These are phyloP conservation scores for Periconia sp. DNA, from an alignment of 2,329 filamentous ascomycete species.

Conservation along the genomic window DNA sequence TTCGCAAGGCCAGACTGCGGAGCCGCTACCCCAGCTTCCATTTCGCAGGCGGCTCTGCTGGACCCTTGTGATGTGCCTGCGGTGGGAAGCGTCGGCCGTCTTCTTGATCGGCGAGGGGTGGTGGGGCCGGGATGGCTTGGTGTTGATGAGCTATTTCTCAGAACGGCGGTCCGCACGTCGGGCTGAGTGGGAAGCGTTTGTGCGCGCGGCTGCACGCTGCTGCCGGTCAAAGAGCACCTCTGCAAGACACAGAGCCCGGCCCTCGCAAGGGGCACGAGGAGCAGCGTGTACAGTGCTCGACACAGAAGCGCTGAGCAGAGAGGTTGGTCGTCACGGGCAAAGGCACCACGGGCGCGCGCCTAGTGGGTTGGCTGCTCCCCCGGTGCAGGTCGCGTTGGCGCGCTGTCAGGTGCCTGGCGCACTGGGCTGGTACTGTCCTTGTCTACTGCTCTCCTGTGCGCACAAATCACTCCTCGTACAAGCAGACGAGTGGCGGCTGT, in stretches of 20 bases:
- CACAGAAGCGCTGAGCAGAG: too few relatives aligned
- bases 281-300: too few relatives aligned
- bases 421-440: slow-evolving; percentile 1
- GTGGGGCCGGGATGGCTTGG: slow-evolving; percentile 9
- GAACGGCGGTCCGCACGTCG: too few relatives aligned
- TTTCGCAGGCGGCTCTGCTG: slow-evolving; percentile 31
- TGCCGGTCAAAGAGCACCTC: too few relatives aligned
- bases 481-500: background rate
- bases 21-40: slow-evolving; percentile 36
- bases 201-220: too few relatives aligned
- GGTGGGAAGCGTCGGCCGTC: slow-evolving; percentile 11
- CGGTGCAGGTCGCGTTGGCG: slow-evolving; percentile 16
- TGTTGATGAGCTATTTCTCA: background rate
- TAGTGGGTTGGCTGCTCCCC: slow-evolving; percentile 6
- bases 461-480: background rate
- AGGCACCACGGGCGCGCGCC: slow-evolving; percentile 8
- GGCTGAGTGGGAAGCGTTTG: too few relatives aligned
- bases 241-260: too few relatives aligned
- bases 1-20: slow-evolving; percentile 31
- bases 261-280: too few relatives aligned
- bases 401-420: slow-evolving; percentile 30
- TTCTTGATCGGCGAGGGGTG: too few relatives aligned
- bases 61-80: slow-evolving; percentile 4
- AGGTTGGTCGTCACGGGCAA: background rate
- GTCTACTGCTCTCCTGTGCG: background rate